Conservation (phyloP, 2,329 filamentous ascomycete genomes). For the Zasmidium citrigriseum region DNA sequence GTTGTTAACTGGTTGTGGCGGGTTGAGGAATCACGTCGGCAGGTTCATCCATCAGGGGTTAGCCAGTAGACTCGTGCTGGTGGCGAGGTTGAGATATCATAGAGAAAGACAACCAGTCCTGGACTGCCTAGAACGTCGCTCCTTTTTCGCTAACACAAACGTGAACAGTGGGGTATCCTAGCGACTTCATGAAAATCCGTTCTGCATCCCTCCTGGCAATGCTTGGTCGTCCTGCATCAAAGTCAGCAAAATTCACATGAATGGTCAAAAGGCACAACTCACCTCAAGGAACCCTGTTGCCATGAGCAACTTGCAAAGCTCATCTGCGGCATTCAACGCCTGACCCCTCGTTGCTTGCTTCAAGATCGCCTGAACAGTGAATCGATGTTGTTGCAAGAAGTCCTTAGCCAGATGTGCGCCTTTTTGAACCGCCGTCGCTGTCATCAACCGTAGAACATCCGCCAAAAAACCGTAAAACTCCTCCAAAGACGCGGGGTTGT, state of each 20-base stretch:
- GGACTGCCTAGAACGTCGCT: too few relatives aligned
- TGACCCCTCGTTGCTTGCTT: slow-evolving; percentile 64
- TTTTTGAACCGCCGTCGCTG: slow-evolving; percentile 76
- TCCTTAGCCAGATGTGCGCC: slow-evolving; percentile 74
- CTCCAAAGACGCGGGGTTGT: slow-evolving; percentile 69
- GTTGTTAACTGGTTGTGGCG: slow-evolving; percentile 14
- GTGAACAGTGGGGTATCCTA: too few relatives aligned
- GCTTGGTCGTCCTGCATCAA: slow-evolving; percentile 1
- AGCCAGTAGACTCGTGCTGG: too few relatives aligned
- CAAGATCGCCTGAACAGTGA: slow-evolving; percentile 82
- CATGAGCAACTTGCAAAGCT: slow-evolving; percentile 78
- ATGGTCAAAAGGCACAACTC: slow-evolving; percentile 41
- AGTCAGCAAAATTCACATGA: neutral
- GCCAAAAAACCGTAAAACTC: slow-evolving; percentile 84
- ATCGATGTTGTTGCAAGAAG: slow-evolving; percentile 81
- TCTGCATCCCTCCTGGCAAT: neutral
- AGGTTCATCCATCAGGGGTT: too few relatives aligned
- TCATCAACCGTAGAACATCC: slow-evolving; percentile 77
- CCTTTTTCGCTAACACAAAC: too few relatives aligned
- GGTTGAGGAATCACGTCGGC: slow-evolving; percentile 5
- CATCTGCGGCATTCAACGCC: slow-evolving; percentile 76
- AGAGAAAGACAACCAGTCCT: too few relatives aligned
- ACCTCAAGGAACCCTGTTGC: slow-evolving; percentile 87
- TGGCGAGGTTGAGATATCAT: too few relatives aligned
- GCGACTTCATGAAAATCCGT: slow-evolving; percentile 4